These are phyloP conservation scores for Actinomortierella wolfii DNA, from an alignment of 371 early-diverging fungal species.

Conservation along the genomic window DNA sequence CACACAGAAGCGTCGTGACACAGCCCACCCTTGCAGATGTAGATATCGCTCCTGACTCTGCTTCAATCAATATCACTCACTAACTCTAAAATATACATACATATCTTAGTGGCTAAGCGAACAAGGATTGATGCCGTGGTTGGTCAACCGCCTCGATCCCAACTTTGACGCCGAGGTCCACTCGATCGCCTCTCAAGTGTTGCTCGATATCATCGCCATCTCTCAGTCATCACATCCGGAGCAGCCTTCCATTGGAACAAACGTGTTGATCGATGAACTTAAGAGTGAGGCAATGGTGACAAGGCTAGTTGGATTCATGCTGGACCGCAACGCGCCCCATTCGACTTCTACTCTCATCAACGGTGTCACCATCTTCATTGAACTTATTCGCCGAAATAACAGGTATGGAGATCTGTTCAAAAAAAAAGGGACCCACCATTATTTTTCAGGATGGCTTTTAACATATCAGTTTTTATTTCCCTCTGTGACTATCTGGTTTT, in stretches of 20 bases:
- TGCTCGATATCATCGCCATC: conserved; percentile 91
- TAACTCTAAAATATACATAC: background rate
- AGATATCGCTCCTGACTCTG: background rate
- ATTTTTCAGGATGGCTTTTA: background rate
- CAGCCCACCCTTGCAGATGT: background rate
- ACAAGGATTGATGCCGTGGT: conserved; percentile 73
- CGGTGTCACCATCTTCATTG: conserved; percentile 93
- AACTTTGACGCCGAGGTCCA: conserved; percentile 77
- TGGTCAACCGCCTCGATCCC: conserved; percentile 84
- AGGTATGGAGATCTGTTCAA: conserved; percentile 39
- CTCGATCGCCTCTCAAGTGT: conserved; percentile 86
- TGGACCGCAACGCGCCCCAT: conserved; percentile 77
- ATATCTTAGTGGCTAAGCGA: conserved; percentile 79
- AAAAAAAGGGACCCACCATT: background rate
- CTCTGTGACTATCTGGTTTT: background rate
- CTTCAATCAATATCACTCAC: background rate
- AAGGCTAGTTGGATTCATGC: conserved; percentile 84
- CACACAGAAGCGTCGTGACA: too few species aligned
- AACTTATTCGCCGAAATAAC: conserved; percentile 94
- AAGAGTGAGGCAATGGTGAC: conserved; percentile 75
- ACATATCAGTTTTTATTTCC: background rate
- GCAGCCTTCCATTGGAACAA: conserved; percentile 71
- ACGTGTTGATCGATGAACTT: conserved; percentile 78
- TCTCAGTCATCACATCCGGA: conserved; percentile 75
- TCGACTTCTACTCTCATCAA: conserved; percentile 85